phyloP scores from a whole-genome alignment of 805 yeast species.

The Schwanniomyces polymorphus region DNA sequence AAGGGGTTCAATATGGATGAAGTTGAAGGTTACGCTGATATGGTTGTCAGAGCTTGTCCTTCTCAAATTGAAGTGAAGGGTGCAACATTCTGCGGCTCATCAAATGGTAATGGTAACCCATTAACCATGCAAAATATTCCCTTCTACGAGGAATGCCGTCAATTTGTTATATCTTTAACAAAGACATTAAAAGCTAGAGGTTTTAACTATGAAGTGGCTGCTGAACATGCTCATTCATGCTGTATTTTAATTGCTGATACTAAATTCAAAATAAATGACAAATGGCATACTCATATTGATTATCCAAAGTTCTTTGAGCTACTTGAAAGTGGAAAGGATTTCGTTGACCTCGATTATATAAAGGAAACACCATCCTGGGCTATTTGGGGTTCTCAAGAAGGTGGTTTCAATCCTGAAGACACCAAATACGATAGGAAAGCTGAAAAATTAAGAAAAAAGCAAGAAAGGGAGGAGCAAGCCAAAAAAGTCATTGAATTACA shows the following conservation, averaged over 20 bases:
- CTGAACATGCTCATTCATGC: slow-evolving; percentile 95
- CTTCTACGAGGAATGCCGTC: slow-evolving; percentile 84
- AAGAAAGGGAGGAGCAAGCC: slow-evolving; percentile 33
- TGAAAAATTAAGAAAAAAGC: slow-evolving; percentile 50
- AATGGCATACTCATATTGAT: slow-evolving; percentile 89
- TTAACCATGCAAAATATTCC: slow-evolving; percentile 95
- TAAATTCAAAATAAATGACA: slow-evolving; percentile 65
- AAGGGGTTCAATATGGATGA: slow-evolving; percentile 91
- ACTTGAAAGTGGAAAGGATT: slow-evolving; percentile 61
- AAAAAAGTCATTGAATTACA: slow-evolving; percentile 10
- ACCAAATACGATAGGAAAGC: slow-evolving; percentile 65
- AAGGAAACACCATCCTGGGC: slow-evolving; percentile 90
- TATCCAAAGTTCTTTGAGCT: slow-evolving; percentile 74
- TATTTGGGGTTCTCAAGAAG: slow-evolving; percentile 77
- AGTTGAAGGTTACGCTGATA: slow-evolving; percentile 77
- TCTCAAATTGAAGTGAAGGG: slow-evolving; percentile 92
- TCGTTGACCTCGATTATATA: slow-evolving; percentile 78
- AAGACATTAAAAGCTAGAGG: slow-evolving; percentile 66
- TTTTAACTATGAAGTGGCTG: slow-evolving; percentile 77
- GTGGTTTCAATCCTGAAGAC: slow-evolving; percentile 90
- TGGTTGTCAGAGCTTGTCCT: slow-evolving; percentile 79
- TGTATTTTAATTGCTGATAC: slow-evolving; percentile 82
- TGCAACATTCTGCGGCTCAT: slow-evolving; percentile 92
- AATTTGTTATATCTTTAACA: slow-evolving; percentile 65
- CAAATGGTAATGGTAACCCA: slow-evolving; percentile 80